phyloP scores from a whole-genome alignment of 192 early-diverging fungal species.

The Coemansia sp. region DNA sequence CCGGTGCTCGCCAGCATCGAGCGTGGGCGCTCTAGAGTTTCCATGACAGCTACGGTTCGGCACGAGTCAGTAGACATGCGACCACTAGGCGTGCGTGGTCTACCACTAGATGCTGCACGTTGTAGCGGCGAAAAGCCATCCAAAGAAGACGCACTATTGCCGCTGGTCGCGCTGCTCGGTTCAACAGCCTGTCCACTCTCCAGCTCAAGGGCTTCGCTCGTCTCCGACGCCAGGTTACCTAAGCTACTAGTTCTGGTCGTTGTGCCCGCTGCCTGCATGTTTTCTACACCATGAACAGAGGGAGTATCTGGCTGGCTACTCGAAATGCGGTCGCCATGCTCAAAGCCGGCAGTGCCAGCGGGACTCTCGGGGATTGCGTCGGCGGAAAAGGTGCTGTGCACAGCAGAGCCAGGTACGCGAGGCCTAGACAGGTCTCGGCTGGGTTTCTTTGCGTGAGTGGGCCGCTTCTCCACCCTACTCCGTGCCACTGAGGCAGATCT shows the following conservation, averaged over 20 bases:
- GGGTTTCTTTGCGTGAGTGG: neutral
- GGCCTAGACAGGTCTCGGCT: conserved; percentile 1
- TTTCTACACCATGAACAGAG: neutral
- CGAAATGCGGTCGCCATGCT: conserved; percentile 4
- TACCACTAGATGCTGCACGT: conserved; percentile 19
- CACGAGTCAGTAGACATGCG: conserved; percentile 45
- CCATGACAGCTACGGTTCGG: conserved; percentile 46
- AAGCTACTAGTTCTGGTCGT: neutral
- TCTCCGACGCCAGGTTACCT: neutral
- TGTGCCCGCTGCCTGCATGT: neutral
- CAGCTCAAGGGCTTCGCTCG: neutral
- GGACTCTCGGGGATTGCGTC: neutral
- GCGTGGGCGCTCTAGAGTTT: conserved; percentile 20
- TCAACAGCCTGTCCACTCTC: neutral
- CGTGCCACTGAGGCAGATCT: conserved; percentile 15
- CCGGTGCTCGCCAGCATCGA: conserved; percentile 4
- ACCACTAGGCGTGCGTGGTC: conserved; percentile 31
- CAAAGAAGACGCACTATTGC: neutral
- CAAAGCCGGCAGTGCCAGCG: neutral
- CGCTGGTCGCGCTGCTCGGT: neutral
- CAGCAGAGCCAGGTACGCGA: neutral
- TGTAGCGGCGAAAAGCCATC: conserved; percentile 1
- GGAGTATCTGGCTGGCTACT: conserved; percentile 20
- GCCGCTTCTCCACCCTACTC: neutral
- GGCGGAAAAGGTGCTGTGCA: neutral